Conservation (phyloP, 768 basidiomycete genomes). For the Lentinula boryana region DNA sequence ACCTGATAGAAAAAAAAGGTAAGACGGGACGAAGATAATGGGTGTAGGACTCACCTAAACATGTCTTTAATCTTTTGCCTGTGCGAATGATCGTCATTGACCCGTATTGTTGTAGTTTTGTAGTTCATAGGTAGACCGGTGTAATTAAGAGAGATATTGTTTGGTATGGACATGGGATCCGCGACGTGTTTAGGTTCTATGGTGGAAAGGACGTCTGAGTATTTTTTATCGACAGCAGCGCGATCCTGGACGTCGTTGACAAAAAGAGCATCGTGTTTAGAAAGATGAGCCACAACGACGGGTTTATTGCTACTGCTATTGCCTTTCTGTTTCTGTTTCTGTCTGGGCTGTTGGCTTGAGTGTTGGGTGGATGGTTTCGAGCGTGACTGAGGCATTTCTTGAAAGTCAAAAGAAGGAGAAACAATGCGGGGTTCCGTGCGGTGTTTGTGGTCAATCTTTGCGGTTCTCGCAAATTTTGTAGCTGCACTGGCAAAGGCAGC, state of each 20-base stretch:
- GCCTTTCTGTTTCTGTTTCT: background rate
- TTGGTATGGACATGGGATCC: constrained; percentile 49
- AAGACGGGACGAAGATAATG: background rate
- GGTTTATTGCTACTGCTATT: background rate
- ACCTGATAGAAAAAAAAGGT: constrained; percentile 19
- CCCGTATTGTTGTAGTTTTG: background rate
- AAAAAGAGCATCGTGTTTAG: constrained; percentile 9
- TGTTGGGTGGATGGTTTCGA: background rate
- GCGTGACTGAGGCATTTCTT: background rate
- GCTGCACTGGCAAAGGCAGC: constrained; percentile 17
- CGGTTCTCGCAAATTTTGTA: background rate
- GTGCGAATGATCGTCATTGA: background rate
- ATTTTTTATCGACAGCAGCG: constrained; percentile 21
- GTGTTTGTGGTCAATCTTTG: background rate
- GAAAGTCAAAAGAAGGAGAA: background rate
- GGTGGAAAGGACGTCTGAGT: background rate
- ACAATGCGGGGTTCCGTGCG: background rate
- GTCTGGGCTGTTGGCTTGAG: constrained; percentile 6
- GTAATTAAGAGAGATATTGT: constrained; percentile 28
- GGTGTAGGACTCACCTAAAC: constrained; percentile 12
- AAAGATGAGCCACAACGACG: constrained; percentile 11
- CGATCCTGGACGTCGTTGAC: constrained; percentile 31
- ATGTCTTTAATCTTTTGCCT: background rate
- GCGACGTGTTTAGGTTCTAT: constrained; percentile 14
- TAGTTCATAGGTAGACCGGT: background rate